Evolutionary conservation across 176 grass and related monocot genomes (phyloP), one percentile per base, ranked within the genome.

Genomic region (Alloteropsis semialata): DNA sequence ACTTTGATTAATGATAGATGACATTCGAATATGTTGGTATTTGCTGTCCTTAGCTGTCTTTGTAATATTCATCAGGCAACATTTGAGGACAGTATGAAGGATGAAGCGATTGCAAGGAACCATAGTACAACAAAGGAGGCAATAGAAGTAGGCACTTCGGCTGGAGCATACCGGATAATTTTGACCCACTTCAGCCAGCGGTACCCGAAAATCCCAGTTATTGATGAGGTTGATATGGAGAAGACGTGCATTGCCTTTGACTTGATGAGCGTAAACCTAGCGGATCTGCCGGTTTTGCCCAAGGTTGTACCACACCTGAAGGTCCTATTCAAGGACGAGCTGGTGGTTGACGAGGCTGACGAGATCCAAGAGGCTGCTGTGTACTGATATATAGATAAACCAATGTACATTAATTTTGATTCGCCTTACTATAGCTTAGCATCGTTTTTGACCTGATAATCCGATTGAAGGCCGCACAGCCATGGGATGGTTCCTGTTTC

Each of bases 121-220:
- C 96, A 95, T 70, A 98, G 96, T 49, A 98, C 96, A 28, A 98
- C 96, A 38, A 92, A 93, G 82, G 96, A 98, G 38, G 96, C 96
- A 1, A 88, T 98, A 78, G 89, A 78, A 28, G 91, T 98, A 1
- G 96, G 93, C 17, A 89, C 88, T 72, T 86, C 92, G 0, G 96
- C 96, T 1, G 96, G 87, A 53, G 96, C 70, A 4, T 98, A 95
- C 81, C 91, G 96, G 54, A 77, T 92, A 67, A 91, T 98, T 59
- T 70, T 98, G 71, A 95, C 96, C 36, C 96, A 98, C 74, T 98
- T 98, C 36, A 95, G 96, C 87, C 92, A 98, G 89, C 91, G 96
- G 83, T 98, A 98, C 68, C 96, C 92, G 0, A 95, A 98, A 84
- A 93, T 98, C 63, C 96, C 96, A 9, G 87, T 98, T 21, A 85